phyloP scores from a whole-genome alignment of 2,329 filamentous ascomycete genomes.

The Chaetomium sp. region DNA sequence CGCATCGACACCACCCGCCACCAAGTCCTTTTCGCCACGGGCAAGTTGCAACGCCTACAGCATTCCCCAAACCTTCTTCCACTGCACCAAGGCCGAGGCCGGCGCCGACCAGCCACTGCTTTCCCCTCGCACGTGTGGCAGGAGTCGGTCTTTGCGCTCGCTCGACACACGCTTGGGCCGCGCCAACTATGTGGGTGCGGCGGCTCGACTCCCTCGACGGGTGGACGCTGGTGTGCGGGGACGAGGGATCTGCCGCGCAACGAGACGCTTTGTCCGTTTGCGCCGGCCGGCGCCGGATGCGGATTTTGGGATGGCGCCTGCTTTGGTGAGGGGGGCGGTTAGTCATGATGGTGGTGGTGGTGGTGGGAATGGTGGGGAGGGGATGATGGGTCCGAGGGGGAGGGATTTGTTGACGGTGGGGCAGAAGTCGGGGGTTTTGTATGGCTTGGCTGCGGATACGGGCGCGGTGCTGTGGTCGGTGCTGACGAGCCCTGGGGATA shows the following conservation, averaged over 20 bases:
- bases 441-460: constrained; percentile 38
- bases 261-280: constrained; percentile 22
- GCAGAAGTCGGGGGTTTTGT: constrained; percentile 40
- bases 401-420: constrained; percentile 38
- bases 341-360: neutral
- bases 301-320: constrained; percentile 37
- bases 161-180: constrained; percentile 33
- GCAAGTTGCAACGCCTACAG: constrained; percentile 40
- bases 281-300: constrained; percentile 30
- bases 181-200: constrained; percentile 37
- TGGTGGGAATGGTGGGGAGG: no score
- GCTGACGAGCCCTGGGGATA: constrained; percentile 32
- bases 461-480: constrained; percentile 28
- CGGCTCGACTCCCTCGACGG: constrained; percentile 33
- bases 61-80: constrained; percentile 29
- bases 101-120: constrained; percentile 26
- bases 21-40: constrained; percentile 39
- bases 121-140: constrained; percentile 36
- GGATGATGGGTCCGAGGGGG: constrained; percentile 9
- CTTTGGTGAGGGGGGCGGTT: constrained; percentile 34
- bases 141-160: constrained; percentile 38
- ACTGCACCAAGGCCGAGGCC: constrained; percentile 32
- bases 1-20: constrained; percentile 36
- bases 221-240: constrained; percentile 32
- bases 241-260: neutral